Percentiles rank a stretch among this genome's conserved stretches.
These are phyloP conservation scores for Lactifluus hygrophoroides DNA, from an alignment of 768 basidiomycete genomes.

Conservation along the genomic window DNA sequence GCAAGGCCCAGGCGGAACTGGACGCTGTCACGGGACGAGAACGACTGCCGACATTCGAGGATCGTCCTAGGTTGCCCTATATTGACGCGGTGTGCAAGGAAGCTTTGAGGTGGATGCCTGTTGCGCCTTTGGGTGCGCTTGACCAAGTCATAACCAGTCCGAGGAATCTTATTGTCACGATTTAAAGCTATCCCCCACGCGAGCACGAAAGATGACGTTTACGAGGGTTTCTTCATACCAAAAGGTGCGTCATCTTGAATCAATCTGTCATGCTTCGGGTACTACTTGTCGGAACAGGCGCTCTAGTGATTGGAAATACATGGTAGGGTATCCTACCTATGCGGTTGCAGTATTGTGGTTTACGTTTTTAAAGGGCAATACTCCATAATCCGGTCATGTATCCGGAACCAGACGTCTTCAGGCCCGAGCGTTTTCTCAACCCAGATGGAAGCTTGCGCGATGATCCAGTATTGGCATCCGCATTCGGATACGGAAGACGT, in stretches of 20 bases:
- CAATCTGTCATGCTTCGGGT: background rate
- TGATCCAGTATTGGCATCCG: no score
- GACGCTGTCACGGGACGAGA: background rate
- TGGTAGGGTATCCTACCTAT: constrained; percentile 9
- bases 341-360: no score
- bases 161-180: background rate
- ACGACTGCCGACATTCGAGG: background rate
- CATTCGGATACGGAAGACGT: no score
- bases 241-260: background rate
- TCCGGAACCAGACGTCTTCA: no score
- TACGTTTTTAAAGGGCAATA: no score
- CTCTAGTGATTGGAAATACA: constrained; percentile 17
- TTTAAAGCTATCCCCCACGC: constrained; percentile 16
- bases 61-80: background rate
- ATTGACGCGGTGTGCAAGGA: background rate
- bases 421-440: no score
- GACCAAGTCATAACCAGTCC: background rate
- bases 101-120: background rate
- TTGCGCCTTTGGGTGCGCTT: background rate
- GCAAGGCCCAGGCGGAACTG: background rate
- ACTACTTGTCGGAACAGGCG: constrained; percentile 3
- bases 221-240: constrained; percentile 20
- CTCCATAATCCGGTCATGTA: no score
- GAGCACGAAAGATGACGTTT: constrained; percentile 12
- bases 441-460: no score